Base-by-base conservation (phyloP, 768 basidiomycete genomes). In the Dacryopinax spathularia region DNA sequence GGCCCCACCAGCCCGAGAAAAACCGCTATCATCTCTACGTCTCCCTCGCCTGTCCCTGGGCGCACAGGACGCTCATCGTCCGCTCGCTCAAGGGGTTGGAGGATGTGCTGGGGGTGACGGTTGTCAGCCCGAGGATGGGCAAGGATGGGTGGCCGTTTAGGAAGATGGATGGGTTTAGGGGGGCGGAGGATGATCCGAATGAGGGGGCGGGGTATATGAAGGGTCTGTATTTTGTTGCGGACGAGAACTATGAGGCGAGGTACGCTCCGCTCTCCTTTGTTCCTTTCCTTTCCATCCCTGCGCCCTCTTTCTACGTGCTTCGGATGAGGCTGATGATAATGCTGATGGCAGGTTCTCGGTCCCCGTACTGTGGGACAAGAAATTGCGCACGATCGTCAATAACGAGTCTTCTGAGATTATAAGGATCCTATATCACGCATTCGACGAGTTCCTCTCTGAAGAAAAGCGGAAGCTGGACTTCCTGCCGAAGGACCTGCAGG, bases 361-460 rank as follows among this genome's bases (percentile, higher is more conserved):
- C 25, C 73, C 74, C n/a, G 62, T 72, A 64, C 44, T 79, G 22
- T 79, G 77, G 75, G 77, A 79, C 69, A 76, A 68, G 43, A 75
- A 77, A 68, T 65, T 63, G 37, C 68, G 73, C n/a, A 72, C 73
- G 36, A 75, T 78, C 64, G 77, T 79, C 65, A 77, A 73, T 68
- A 79, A 78, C 69, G 77, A 79, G 66, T 62, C 61, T 15, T 37
- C 69, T 43, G 77, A 77, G 67, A 73, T 78, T 65, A 76, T 79
- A 64, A 68, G 77, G 43, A 72, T 75, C 68, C 62, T 78, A 63
- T 77, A 78, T 69, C 68, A 66, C 20, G 64, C 66, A 1, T 73
- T 74, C 66, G 73, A 77, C 70, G 66, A 68, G 34, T 44, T 69
- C 0, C 65, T 76, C 9, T 64, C 70, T 29, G 65, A 67, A 13